Evolutionary conservation across 2,329 filamentous ascomycete species (phyloP), one percentile per base, ranked within the genome.

Genomic region (Diaporthe aspalathi): DNA sequence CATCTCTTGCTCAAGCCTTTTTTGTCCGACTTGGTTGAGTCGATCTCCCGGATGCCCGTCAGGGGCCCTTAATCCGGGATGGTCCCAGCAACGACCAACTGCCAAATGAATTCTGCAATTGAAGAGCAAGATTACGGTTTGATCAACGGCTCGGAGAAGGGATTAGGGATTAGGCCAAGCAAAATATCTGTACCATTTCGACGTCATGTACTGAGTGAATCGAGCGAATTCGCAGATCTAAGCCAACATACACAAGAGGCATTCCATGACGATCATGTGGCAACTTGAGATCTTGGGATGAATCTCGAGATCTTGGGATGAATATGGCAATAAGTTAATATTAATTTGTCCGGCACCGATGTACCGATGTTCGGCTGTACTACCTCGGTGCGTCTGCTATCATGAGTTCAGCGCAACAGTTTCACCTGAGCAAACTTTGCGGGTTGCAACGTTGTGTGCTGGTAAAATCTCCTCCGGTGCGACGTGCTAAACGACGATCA

Each of bases 31-130:
- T 35, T 65, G 45, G 16, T 24, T n/a, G 9, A 2, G 60, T 29
- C 60, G 60, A 65, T 65, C 60, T 65, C 60, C 60, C 60, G 60
- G 43, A 50, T 50, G 27, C 8, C 17, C 29, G 45, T 50, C 45
- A 50, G 29, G 45, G 43, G 16, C 17, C 4, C 2, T 50, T 38
- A 8, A 12, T 1, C 8, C 5, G 12, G 45, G 45, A 17, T 50
- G n/a, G 60, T 38, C 60, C 29, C 29, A 56, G 32, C 20, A 12
- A 6, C 14, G 12, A 5, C 16, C 40, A 38, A 35, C 49, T 12
- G 17, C 12, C 27, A 11, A 32, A n/a, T 14, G 12, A n/a, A 45
- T 29, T 65, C 3, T 45, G 60, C 45, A 24, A 50, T 50, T 24
- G 45, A 38, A 65, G n/a, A 24, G 8, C 29, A 65, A 35, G 50